Base-by-base conservation (phyloP, 1,139 yeast species). In the Saccharomyces hybrid region DNA sequence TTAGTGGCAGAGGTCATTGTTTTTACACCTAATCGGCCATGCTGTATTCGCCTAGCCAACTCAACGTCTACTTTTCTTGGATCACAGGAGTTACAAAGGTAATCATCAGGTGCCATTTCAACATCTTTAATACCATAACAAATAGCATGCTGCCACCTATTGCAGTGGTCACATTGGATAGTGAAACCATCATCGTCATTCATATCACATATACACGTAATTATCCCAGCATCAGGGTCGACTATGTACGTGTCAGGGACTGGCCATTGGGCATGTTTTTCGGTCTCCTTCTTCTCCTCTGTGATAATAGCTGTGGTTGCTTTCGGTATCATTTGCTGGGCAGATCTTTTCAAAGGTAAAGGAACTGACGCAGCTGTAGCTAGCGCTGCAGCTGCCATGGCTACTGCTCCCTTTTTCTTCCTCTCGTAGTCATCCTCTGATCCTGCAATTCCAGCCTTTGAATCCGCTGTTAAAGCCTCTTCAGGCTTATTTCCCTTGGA, bases 101-200 rank as follows among this genome's bases (percentile, higher is more conserved):
- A 91, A 53, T 83, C 84, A 58, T 88, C 96, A 0, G 96, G 96
- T 0, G 85, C 95, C 55, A 85, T 84, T 34, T 81, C 86, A 56
- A 80, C 83, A 50, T 85, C 80, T 52, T 76, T 77, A 59, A 86
- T 88, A 8, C 87, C 88, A 81, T 88, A 89, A 71, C 98, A 91
- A 26, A 82, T 76, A 48, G 95, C 91, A 72, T 91, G 98, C 67
- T 90, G 96, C 97, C 97, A 91, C 58, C 96, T 81, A 70, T 81
- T 85, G 69, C 98, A 91, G 49, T 82, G 78, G 67, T 90, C 96
- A 73, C 98, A 91, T 69, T 90, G 97, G 57, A 91, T 87, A 1
- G 97, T 90, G 68, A 88, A 89, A 0, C 97, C 97, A 66, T 91
- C 98, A 69, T 91, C 98, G 60, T 91, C 96, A 55, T 84, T 89